phyloP scores from a whole-genome alignment of 2,329 filamentous ascomycete species.

The Trichoderma harzianum region DNA sequence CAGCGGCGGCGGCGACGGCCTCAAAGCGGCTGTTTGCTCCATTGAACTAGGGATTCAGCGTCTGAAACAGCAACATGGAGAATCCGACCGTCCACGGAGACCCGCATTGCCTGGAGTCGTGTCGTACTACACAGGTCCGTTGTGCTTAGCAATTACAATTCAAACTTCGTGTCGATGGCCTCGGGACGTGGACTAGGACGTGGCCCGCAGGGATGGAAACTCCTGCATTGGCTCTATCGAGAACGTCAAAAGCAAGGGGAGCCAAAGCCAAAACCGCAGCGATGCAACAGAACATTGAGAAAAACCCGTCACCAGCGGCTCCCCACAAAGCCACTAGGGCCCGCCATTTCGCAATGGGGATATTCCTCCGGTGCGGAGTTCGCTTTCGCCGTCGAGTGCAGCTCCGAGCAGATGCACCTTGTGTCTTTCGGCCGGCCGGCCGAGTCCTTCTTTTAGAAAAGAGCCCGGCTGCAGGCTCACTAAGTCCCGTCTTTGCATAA shows the following conservation, averaged over 20 bases:
- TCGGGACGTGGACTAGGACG: neutral
- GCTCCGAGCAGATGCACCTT: neutral
- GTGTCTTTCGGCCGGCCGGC: constrained; percentile 1
- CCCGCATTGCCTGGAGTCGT: neutral
- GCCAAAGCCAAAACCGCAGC: neutral
- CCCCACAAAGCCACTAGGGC: constrained; percentile 4
- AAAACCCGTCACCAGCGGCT: neutral
- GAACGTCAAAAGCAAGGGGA: neutral
- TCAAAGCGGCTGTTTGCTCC: constrained; percentile 15
- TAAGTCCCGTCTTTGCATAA: constrained; percentile 6
- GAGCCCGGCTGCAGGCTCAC: neutral
- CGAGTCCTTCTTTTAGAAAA: constrained; percentile 9
- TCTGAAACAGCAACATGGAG: constrained; percentile 9
- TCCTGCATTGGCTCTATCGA: neutral
- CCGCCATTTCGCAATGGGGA: constrained; percentile 16
- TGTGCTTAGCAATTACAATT: neutral
- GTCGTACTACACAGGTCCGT: neutral
- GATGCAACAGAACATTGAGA: neutral
- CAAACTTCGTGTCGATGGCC: neutral
- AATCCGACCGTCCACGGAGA: neutral
- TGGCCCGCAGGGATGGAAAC: neutral
- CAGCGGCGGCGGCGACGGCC: neutral
- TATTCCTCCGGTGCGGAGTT: constrained; percentile 17
- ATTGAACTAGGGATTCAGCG: neutral
- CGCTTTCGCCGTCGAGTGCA: constrained; percentile 3